Evolutionary conservation across 352 stramenopile genomes (phyloP).

Genomic region (Nothophytophthora sp.): DNA sequence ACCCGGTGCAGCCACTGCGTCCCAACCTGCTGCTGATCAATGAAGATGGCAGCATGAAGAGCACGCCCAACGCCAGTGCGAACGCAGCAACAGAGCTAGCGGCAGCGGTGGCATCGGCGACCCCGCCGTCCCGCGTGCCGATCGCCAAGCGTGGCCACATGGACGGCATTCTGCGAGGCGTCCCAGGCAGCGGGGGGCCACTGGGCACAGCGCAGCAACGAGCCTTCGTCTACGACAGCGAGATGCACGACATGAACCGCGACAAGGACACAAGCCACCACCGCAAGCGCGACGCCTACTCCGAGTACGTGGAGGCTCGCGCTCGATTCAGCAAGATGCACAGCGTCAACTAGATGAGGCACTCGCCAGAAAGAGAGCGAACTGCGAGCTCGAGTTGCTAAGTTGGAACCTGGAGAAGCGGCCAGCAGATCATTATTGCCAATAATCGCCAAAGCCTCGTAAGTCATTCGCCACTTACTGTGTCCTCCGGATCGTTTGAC

Average conservation of each 20-base stretch:
- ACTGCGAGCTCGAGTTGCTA: constrained; percentile 1
- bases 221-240: constrained; percentile 59
- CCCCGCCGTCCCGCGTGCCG: constrained; percentile 38
- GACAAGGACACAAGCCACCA: constrained; percentile 74
- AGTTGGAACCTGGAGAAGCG: no score
- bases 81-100: constrained; percentile 12
- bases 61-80: constrained; percentile 11
- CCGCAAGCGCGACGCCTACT: constrained; percentile 86
- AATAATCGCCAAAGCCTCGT: no score
- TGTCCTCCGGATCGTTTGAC: constrained; percentile 10
- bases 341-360: constrained; percentile 61
- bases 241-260: constrained; percentile 82
- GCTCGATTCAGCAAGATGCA: constrained; percentile 91
- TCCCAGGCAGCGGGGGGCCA: constrained; percentile 39
- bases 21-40: constrained; percentile 34
- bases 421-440: no score
- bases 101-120: constrained; percentile 2
- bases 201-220: constrained; percentile 47
- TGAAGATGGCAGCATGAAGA: constrained; percentile 35
- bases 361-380: neutral
- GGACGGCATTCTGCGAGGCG: constrained; percentile 65
- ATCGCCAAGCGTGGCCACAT: constrained; percentile 79
- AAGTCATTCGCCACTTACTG: constrained; percentile 12
- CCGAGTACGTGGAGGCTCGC: constrained; percentile 85
- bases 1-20: constrained; percentile 56